phyloP scores from a whole-genome alignment of 2,329 filamentous ascomycete species.

The Aspergillus alliaceus region DNA sequence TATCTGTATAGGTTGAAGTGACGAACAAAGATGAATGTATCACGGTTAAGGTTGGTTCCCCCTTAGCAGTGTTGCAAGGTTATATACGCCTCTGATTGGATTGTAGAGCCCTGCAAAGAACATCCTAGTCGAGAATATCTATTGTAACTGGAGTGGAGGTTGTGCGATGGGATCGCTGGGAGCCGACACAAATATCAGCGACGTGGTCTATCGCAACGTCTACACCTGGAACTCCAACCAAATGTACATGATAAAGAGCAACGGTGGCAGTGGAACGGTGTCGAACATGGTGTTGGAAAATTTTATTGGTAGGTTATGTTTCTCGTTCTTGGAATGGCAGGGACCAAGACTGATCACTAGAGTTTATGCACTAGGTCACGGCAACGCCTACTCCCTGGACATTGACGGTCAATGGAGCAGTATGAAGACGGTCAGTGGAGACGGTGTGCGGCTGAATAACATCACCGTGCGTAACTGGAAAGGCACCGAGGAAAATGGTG shows the following conservation, averaged over 20 bases:
- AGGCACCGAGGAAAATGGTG: slow-evolving; percentile 56
- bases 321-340: neutral
- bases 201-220: slow-evolving; percentile 57
- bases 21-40: slow-evolving; percentile 65
- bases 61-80: neutral
- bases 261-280: slow-evolving; percentile 57
- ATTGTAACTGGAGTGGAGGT: slow-evolving; percentile 64
- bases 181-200: slow-evolving; percentile 49
- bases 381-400: slow-evolving; percentile 59
- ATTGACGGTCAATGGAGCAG: slow-evolving; percentile 56
- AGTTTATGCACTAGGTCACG: slow-evolving; percentile 42
- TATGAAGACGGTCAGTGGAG: slow-evolving; percentile 42
- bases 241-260: slow-evolving; percentile 64
- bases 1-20: slow-evolving; percentile 47
- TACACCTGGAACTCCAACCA: slow-evolving; percentile 62
- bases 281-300: slow-evolving; percentile 54
- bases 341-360: neutral
- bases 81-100: neutral
- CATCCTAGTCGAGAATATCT: slow-evolving; percentile 59
- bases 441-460: slow-evolving; percentile 54
- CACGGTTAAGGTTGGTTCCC: slow-evolving; percentile 49
- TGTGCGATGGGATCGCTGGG: slow-evolving; percentile 59
- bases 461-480: slow-evolving; percentile 58
- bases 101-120: slow-evolving; percentile 49
- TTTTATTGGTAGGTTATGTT: slow-evolving; percentile 45